A percentile compares a stretch with the other conserved stretches of the same genome.
phyloP scores from a whole-genome alignment of 345 rosid species.

The Trapa bicornis region DNA sequence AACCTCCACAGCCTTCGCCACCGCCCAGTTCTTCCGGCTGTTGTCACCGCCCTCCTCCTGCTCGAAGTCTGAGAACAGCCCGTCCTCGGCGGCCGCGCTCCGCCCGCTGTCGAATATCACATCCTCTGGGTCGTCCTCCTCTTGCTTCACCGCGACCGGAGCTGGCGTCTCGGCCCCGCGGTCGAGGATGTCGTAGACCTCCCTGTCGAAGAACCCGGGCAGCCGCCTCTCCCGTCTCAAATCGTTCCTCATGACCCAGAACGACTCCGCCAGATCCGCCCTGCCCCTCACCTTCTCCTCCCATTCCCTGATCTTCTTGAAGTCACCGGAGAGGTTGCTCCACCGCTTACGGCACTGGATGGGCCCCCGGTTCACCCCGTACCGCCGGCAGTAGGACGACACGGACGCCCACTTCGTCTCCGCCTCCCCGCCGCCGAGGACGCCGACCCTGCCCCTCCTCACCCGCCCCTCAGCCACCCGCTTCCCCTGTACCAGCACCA shows the following conservation, averaged over 20 bases:
- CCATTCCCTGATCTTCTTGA: constrained; percentile 94
- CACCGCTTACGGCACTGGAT: constrained; percentile 98
- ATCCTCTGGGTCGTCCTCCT: constrained; percentile 18
- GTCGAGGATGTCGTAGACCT: constrained; percentile 78
- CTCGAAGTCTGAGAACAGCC: constrained; percentile 59
- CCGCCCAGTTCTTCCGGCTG: constrained; percentile 30
- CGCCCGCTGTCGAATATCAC: constrained; percentile 55
- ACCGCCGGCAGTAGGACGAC: constrained; percentile 73
- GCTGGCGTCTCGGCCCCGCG: constrained; percentile 29
- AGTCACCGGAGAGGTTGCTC: constrained; percentile 97
- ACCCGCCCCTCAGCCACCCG: constrained; percentile 82
- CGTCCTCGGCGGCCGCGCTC: constrained; percentile 55
- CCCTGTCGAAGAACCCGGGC: constrained; percentile 91
- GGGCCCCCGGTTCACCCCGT: constrained; percentile 93
- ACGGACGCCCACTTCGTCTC: constrained; percentile 97
- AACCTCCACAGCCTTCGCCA: constrained; percentile 12
- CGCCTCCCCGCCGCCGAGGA: constrained; percentile 50
- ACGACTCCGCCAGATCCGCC: constrained; percentile 50
- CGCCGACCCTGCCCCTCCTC: constrained; percentile 49
- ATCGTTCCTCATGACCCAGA: constrained; percentile 94
- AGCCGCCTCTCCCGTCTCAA: constrained; percentile 67
- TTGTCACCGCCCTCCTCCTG: constrained; percentile 33
- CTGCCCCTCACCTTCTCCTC: constrained; percentile 53
- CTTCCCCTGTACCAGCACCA: constrained; percentile 89
- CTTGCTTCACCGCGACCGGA: constrained; percentile 7